Evolutionary conservation across 768 basidiomycete species (phyloP).

Genomic region (Mycena alexandri): DNA sequence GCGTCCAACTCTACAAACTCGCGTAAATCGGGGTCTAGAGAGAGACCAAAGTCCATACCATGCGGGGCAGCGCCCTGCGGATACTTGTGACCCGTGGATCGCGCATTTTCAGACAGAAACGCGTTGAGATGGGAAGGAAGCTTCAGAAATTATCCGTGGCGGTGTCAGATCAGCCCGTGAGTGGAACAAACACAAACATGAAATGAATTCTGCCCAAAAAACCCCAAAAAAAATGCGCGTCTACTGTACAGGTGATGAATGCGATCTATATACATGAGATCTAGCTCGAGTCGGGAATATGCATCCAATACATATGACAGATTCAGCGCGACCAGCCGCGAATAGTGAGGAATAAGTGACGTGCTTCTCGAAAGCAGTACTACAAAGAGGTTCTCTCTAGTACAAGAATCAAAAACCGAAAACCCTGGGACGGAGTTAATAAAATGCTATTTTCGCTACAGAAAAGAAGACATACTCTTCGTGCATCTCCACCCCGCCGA

Average conservation of each 20-base stretch:
- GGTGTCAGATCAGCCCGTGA: too few relatives aligned
- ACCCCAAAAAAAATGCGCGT: not conserved
- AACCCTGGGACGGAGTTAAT: conserved; percentile 1
- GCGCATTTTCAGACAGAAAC: conserved; percentile 48
- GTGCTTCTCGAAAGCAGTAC: conserved; percentile 29
- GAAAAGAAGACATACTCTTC: conserved; percentile 41
- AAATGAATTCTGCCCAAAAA: not conserved
- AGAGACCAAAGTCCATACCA: conserved; percentile 61
- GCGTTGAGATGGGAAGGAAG: conserved; percentile 2
- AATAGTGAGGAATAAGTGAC: conserved; percentile 36
- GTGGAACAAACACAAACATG: not conserved
- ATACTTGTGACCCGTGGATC: conserved; percentile 53
- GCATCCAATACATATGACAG: conserved; percentile 12
- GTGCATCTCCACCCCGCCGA: conserved; percentile 61
- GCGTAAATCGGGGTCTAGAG: not conserved
- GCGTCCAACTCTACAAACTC: conserved; percentile 82
- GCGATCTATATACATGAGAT: conserved; percentile 21
- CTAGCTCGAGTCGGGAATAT: conserved; percentile 26
- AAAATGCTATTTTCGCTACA: not conserved
- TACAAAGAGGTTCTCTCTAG: not conserved
- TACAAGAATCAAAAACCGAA: conserved; percentile 28
- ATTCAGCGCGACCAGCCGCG: conserved; percentile 33
- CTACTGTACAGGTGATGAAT: conserved; percentile 6
- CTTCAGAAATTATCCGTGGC: not conserved
- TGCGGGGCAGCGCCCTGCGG: conserved; percentile 77